Conservation (phyloP, 805 yeast species). For the Saccharomycopsis fermentans region DNA sequence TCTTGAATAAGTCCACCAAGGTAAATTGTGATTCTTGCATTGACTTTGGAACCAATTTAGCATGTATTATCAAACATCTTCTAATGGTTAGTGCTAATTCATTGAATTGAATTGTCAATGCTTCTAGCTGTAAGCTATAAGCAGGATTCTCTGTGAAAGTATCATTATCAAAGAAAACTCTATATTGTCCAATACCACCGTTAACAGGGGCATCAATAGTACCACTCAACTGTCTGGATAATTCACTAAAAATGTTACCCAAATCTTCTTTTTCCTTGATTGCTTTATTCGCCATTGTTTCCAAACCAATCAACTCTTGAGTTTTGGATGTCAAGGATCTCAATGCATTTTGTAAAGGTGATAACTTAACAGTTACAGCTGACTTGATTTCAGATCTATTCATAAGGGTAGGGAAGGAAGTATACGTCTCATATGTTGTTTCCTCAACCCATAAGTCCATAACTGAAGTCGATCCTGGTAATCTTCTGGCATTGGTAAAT, state of each 20-base stretch:
- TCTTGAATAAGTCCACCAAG: constrained; percentile 49
- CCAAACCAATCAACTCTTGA: constrained; percentile 61
- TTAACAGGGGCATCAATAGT: constrained; percentile 89
- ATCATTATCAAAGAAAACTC: constrained; percentile 48
- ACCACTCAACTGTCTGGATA: constrained; percentile 66
- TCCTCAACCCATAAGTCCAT: constrained; percentile 85
- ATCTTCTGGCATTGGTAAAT: constrained; percentile 58
- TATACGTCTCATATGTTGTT: constrained; percentile 60
- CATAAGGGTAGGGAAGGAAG: constrained; percentile 82
- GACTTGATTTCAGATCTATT: constrained; percentile 64
- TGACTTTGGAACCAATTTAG: constrained; percentile 43
- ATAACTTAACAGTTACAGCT: constrained; percentile 41
- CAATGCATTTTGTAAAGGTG: constrained; percentile 81
- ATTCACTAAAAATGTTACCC: constrained; percentile 44
- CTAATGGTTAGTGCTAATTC: constrained; percentile 58
- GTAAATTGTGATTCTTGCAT: constrained; percentile 59
- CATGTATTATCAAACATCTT: constrained; percentile 62
- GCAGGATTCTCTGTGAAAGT: constrained; percentile 23
- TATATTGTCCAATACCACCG: constrained; percentile 83
- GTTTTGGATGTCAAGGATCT: constrained; percentile 56
- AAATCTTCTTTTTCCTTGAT: constrained; percentile 41
- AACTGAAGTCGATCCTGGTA: constrained; percentile 64
- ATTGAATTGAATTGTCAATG: constrained; percentile 40
- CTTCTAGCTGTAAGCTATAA: constrained; percentile 23
- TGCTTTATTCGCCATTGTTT: constrained; percentile 45